Evolutionary conservation across 306 rosid genomes (phyloP).

Genomic region (Rosa rugosa): DNA sequence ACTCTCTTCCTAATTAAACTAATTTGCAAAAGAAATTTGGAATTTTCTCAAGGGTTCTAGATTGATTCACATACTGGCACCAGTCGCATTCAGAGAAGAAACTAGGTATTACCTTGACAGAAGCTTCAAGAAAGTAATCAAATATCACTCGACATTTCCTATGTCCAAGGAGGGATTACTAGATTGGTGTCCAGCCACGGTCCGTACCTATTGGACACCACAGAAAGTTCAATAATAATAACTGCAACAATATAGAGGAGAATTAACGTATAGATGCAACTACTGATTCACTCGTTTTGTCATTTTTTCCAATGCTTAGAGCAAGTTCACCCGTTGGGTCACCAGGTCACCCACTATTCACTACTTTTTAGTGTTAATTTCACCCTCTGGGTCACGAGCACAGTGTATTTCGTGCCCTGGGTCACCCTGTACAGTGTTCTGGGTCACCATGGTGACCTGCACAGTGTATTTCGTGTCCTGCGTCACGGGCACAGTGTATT

Average conservation of each 20-base stretch:
- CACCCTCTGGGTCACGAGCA: no score
- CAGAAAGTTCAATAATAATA: conserved; percentile 17
- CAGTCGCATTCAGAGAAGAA: no score
- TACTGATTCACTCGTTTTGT: background rate
- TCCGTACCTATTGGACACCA: conserved; percentile 64
- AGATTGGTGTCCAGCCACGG: conserved; percentile 99
- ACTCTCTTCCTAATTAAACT: no score
- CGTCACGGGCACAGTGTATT: no score
- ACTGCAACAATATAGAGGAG: conserved; percentile 6
- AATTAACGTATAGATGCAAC: conserved; percentile 11
- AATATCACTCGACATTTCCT: conserved; percentile 70
- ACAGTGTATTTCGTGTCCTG: no score
- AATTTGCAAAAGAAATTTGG: background rate
- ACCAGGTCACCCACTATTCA: no score
- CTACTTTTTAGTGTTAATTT: no score
- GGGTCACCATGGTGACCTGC: no score
- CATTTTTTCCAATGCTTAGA: conserved; percentile 5
- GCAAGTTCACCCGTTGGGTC: no score
- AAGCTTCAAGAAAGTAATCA: conserved; percentile 79
- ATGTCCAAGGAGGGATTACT: conserved; percentile 84
- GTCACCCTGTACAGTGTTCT: no score
- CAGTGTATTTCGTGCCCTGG: no score
- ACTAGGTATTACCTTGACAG: conserved; percentile 52
- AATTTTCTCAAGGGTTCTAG: background rate
- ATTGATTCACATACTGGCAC: background rate